Evolutionary conservation across 2,329 filamentous ascomycete genomes (phyloP).

Genomic region (Pseudocercospora pini-densiflorae): DNA sequence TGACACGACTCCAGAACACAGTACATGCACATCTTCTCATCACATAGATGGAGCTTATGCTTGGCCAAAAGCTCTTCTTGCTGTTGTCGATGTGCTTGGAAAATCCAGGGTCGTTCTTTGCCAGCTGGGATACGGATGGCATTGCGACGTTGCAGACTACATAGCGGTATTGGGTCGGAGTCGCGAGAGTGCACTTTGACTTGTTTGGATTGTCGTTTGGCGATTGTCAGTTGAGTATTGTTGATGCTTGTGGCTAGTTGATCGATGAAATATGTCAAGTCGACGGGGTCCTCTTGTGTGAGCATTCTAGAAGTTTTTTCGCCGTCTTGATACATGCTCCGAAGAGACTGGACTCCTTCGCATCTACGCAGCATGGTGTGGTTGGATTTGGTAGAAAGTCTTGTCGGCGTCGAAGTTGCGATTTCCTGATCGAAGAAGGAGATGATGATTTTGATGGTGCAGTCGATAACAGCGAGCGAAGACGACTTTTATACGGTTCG

Average conservation of each 20-base stretch:
- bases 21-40: neutral
- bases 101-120: neutral
- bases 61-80: neutral
- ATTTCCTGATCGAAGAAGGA: no score
- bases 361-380: neutral
- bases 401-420: no score
- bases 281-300: neutral
- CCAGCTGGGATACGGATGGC: neutral
- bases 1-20: neutral
- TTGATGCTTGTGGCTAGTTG: neutral
- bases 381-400: neutral
- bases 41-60: neutral
- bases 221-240: neutral
- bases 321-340: no score
- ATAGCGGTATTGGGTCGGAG: neutral
- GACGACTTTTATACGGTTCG: neutral
- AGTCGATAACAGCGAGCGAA: neutral
- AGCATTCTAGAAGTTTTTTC: no score
- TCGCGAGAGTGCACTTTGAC: neutral
- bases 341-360: no score
- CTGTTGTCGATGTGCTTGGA: neutral
- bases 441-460: neutral
- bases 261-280: neutral
- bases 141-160: neutral
- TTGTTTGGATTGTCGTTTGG: neutral